phyloP scores from a whole-genome alignment of 2,329 filamentous ascomycete genomes.

The Fusarium duplospermum region DNA sequence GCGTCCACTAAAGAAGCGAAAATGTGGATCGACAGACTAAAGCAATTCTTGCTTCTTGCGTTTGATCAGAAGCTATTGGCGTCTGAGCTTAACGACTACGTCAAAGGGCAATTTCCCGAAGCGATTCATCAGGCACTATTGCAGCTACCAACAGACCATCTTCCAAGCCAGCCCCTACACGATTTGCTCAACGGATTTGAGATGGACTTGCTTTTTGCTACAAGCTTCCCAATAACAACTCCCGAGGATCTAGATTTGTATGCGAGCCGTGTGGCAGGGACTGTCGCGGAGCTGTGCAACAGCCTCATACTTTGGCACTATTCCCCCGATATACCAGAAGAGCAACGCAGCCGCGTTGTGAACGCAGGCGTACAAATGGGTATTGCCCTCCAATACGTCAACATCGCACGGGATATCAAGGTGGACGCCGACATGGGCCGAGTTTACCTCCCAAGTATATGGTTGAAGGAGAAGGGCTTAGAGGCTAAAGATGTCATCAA shows the following conservation, averaged over 20 bases:
- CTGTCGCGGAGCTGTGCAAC: slow-evolving; percentile 76
- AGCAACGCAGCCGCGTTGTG: slow-evolving; percentile 56
- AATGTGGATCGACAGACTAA: slow-evolving; percentile 69
- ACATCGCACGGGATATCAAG: slow-evolving; percentile 79
- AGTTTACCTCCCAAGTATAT: slow-evolving; percentile 75
- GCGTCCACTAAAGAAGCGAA: slow-evolving; percentile 60
- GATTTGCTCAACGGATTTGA: slow-evolving; percentile 75
- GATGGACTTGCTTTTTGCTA: slow-evolving; percentile 71
- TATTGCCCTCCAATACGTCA: slow-evolving; percentile 80
- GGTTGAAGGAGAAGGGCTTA: slow-evolving; percentile 70
- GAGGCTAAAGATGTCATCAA: slow-evolving; percentile 65
- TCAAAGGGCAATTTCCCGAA: slow-evolving; percentile 63
- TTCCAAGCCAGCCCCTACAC: slow-evolving; percentile 70
- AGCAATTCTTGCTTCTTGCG: slow-evolving; percentile 65
- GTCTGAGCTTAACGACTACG: slow-evolving; percentile 46
- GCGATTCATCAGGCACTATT: slow-evolving; percentile 65
- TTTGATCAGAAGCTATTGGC: slow-evolving; percentile 4
- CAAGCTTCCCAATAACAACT: slow-evolving; percentile 65
- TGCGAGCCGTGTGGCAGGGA: slow-evolving; percentile 76
- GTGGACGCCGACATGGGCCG: slow-evolving; percentile 73
- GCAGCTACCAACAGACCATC: slow-evolving; percentile 67
- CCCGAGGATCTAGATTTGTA: slow-evolving; percentile 72
- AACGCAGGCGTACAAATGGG: slow-evolving; percentile 74
- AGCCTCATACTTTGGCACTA: slow-evolving; percentile 73
- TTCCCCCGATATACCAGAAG: slow-evolving; percentile 32